Percentiles rank a stretch among this genome's conserved stretches.
phyloP scores from a whole-genome alignment of 768 basidiomycete genomes.

The Sistotremastrum niveocremeum region DNA sequence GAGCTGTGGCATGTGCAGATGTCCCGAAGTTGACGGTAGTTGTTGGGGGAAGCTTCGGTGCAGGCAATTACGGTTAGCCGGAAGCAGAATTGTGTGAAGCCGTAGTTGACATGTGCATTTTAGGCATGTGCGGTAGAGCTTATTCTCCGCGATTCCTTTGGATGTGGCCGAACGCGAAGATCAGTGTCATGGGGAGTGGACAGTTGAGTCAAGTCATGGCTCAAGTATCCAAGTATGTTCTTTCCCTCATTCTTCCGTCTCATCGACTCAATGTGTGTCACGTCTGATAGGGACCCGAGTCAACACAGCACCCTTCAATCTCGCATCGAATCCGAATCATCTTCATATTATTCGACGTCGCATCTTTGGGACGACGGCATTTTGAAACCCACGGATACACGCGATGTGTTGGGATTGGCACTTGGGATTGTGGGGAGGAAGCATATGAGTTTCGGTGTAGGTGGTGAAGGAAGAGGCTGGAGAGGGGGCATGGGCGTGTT shows the following conservation, averaged over 20 bases:
- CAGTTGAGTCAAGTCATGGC: slow-evolving; percentile 92
- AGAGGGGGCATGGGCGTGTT: slow-evolving; percentile 46
- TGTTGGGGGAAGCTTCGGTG: slow-evolving; percentile 88
- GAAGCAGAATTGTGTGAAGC: slow-evolving; percentile 1
- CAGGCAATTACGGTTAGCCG: slow-evolving; percentile 78
- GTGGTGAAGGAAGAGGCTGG: slow-evolving; percentile 15
- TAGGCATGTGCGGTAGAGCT: slow-evolving; percentile 90
- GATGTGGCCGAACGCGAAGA: slow-evolving; percentile 98
- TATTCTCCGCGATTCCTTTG: slow-evolving; percentile 92
- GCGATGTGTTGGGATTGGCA: slow-evolving; percentile 79
- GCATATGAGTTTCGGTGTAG: background rate
- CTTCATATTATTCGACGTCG: slow-evolving; percentile 77
- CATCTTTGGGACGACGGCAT: slow-evolving; percentile 93
- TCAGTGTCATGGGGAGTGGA: slow-evolving; percentile 90
- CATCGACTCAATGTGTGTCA: background rate
- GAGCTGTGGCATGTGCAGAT: slow-evolving; percentile 85
- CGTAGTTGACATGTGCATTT: slow-evolving; percentile 5
- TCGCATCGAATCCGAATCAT: slow-evolving; percentile 83
- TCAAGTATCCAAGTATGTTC: slow-evolving; percentile 62
- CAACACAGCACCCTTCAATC: slow-evolving; percentile 62
- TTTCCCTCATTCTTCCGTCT: background rate
- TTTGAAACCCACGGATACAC: slow-evolving; percentile 77
- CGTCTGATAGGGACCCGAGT: slow-evolving; percentile 49
- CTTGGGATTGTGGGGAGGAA: slow-evolving; percentile 57
- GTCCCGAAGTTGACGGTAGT: slow-evolving; percentile 91